Percentiles rank a stretch among this genome's conserved stretches.
Evolutionary conservation across 371 early-diverging fungal species (phyloP).

Genomic region (Mortierella sp.): DNA sequence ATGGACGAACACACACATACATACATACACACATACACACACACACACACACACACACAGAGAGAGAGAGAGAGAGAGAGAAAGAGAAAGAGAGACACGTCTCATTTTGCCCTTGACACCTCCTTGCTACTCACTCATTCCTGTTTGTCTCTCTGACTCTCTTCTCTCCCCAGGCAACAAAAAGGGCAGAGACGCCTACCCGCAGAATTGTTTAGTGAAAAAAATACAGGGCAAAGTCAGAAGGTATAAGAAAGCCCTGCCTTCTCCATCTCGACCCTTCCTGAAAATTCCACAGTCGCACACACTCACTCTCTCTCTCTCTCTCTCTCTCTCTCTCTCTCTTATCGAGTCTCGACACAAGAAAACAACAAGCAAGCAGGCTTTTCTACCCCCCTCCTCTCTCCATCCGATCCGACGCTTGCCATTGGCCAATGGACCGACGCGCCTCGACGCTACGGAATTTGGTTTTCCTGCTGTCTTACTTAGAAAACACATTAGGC

Average conservation of each 20-base stretch:
- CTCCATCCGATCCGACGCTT: background rate
- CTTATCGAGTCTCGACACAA: slow-evolving; percentile 4
- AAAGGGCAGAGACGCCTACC: background rate
- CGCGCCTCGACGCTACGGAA: background rate
- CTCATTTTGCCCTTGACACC: slow-evolving; percentile 39
- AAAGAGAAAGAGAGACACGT: slow-evolving; percentile 4
- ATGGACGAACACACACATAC: slow-evolving; percentile 16
- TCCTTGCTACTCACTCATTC: slow-evolving; percentile 22
- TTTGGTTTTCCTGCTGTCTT: background rate
- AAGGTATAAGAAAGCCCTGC: background rate
- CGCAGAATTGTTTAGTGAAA: background rate
- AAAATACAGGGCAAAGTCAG: slow-evolving; percentile 7
- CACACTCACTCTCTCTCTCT: background rate
- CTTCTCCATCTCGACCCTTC: slow-evolving; percentile 27
- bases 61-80: no score
- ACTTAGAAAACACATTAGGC: background rate
- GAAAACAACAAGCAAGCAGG: background rate
- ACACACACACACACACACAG: no score
- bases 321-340: background rate
- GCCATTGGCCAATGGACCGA: background rate
- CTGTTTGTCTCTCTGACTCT: background rate
- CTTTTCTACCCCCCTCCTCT: no score
- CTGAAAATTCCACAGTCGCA: slow-evolving; percentile 36
- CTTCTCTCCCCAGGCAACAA: background rate
- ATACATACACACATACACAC: no score